Evolutionary conservation across 352 stramenopile species (phyloP), one percentile per base, ranked within the genome.

Genomic region (Phytophthora crassamura): DNA sequence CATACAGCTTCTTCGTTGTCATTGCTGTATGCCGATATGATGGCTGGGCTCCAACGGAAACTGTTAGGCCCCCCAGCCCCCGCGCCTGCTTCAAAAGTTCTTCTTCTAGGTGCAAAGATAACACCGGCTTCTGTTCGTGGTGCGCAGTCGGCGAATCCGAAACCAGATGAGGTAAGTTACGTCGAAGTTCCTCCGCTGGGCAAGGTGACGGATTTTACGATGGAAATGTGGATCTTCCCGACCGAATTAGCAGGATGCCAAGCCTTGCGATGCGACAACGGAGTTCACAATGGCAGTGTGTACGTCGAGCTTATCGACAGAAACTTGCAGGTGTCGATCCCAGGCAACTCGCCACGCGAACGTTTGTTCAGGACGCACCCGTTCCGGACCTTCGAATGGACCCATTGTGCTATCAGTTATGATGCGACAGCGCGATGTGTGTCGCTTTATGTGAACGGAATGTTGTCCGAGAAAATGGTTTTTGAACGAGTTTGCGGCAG

Each of bases 181-280:
- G 78, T 86, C 1, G 84, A 94, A 48, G 80, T 80, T 14, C 83
- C 86, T 7, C 74, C 76, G 0, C 61, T 94, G 7, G 87, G 87
- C 7, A 74, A 88, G 47, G 69, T 80, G 5, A 68, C 69, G 7
- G 78, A 92, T 46, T 94, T 94, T 49, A 89, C 80, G 5, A 58
- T 96, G 12, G 88, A 96, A 58, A 78, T 93, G 60, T 96, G 88
- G 88, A 70, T 96, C 5, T 87, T 78, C 47, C 82, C 88, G 9
- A 79, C 69, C 3, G 84, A 94, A 32, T 61, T 95, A 8, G 58
- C 55, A 0, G 85, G 82, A 3, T 94, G 81, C 46, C 74, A 84
- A 59, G 82, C 82, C 4, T 74, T 96, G 16, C 73, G 86, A 53
- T 89, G 76, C 15, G 86, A 96, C 42, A 90, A 94, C 51, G 85